A percentile compares a stretch with the other conserved stretches of the same genome.
These are phyloP conservation scores for Neofusicoccum sp. DNA, from an alignment of 2,329 filamentous ascomycete genomes.

Conservation along the genomic window DNA sequence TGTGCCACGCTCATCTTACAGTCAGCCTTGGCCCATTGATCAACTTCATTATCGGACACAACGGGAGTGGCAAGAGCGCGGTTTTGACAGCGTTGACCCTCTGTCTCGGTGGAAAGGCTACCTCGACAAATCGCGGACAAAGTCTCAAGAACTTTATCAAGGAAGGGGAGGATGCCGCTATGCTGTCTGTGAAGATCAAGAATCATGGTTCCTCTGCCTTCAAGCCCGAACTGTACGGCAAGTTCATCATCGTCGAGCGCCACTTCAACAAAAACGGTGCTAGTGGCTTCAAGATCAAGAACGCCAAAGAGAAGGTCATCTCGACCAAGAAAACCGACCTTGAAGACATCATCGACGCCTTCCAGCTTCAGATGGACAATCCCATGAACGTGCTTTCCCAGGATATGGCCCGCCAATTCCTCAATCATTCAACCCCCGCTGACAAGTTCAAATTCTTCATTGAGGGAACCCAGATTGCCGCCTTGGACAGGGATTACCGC, in stretches of 20 bases:
- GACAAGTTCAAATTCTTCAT: slow-evolving; percentile 98
- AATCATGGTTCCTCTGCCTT: slow-evolving; percentile 86
- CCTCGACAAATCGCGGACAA: slow-evolving; percentile 85
- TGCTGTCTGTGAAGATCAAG: slow-evolving; percentile 71
- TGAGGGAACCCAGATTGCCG: slow-evolving; percentile 88
- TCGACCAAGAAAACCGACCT: slow-evolving; percentile 84
- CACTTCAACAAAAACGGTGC: slow-evolving; percentile 73
- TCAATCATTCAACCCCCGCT: slow-evolving; percentile 76
- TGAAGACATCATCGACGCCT: slow-evolving; percentile 91
- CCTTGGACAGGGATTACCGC: slow-evolving; percentile 86
- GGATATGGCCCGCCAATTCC: slow-evolving; percentile 89
- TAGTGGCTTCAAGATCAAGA: slow-evolving; percentile 86
- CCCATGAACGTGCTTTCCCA: slow-evolving; percentile 94
- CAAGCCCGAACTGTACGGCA: slow-evolving; percentile 76
- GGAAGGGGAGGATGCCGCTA: slow-evolving; percentile 52
- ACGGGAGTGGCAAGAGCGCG: slow-evolving; percentile 96
- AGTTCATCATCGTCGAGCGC: slow-evolving; percentile 85
- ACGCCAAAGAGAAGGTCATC: slow-evolving; percentile 64
- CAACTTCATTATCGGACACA: slow-evolving; percentile 97
- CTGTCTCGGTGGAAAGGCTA: slow-evolving; percentile 92
- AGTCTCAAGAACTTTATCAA: slow-evolving; percentile 88
- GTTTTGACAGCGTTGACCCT: slow-evolving; percentile 89
- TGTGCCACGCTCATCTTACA: slow-evolving; percentile 84
- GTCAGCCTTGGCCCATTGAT: slow-evolving; percentile 89
- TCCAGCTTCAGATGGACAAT: slow-evolving; percentile 91